Evolutionary conservation across 345 rosid genomes (phyloP).

Genomic region (Eucalyptus sp.): DNA sequence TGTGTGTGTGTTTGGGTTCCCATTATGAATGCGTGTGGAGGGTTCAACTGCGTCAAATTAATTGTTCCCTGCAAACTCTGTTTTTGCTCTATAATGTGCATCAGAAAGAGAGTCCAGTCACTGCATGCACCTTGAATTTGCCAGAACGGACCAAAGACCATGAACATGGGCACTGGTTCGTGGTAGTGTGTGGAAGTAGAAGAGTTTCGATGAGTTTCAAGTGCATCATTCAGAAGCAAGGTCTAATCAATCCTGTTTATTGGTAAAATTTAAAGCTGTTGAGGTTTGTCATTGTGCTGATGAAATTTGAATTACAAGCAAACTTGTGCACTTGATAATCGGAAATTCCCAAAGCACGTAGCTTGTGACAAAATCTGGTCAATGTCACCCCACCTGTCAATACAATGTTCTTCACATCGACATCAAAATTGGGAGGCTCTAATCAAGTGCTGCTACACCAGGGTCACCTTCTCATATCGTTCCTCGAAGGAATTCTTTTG

Average conservation of each 20-base stretch:
- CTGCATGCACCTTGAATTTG: neutral
- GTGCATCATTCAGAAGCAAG: neutral
- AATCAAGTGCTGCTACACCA: neutral
- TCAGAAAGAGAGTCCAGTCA: neutral
- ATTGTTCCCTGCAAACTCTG: neutral
- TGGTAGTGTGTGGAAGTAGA: neutral
- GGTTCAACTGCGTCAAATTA: neutral
- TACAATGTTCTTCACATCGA: neutral
- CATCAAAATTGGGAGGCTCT: neutral
- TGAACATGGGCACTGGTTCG: neutral
- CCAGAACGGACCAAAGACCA: neutral
- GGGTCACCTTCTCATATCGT: neutral
- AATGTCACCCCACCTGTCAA: neutral
- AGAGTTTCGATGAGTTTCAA: neutral
- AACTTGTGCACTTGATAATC: neutral
- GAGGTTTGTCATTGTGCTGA: neutral
- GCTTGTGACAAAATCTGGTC: neutral
- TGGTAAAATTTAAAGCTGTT: neutral
- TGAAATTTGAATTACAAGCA: neutral
- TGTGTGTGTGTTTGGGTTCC: neutral
- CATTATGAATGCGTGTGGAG: neutral
- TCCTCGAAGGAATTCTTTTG: neutral
- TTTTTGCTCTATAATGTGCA: neutral
- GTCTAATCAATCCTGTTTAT: neutral
- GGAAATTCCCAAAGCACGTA: neutral